Percentiles rank a stretch among this genome's conserved stretches.
These are phyloP conservation scores for Aspergillus conjunctus DNA, from an alignment of 495 filamentous ascomycete species.

Conservation along the genomic window DNA sequence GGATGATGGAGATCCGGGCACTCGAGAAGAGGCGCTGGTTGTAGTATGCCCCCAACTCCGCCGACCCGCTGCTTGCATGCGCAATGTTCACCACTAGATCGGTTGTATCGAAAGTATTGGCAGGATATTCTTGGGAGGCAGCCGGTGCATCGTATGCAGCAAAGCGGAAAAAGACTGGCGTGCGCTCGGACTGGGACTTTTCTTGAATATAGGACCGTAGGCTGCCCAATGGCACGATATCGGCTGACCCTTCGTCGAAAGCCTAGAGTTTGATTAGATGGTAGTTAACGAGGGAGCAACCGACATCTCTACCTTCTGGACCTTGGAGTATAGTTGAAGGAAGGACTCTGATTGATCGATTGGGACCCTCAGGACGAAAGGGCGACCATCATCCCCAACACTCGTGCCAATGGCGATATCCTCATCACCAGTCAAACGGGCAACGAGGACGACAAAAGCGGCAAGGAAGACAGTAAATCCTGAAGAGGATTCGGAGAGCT, in stretches of 20 bases:
- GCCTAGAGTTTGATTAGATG: constrained; percentile 29
- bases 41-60: constrained; percentile 51
- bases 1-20: constrained; percentile 46
- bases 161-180: constrained; percentile 50
- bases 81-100: constrained; percentile 52
- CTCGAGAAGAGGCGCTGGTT: constrained; percentile 56
- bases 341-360: constrained; percentile 46
- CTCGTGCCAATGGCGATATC: constrained; percentile 54
- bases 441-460: constrained; percentile 51
- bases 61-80: constrained; percentile 27
- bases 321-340: constrained; percentile 43
- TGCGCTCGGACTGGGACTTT: constrained; percentile 43
- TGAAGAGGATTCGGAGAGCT: constrained; percentile 43
- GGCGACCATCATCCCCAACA: constrained; percentile 46
- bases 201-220: constrained; percentile 50
- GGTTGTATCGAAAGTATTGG: constrained; percentile 48
- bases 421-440: constrained; percentile 55
- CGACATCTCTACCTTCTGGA: constrained; percentile 45
- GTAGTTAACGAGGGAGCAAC: background rate
- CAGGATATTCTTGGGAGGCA: constrained; percentile 49
- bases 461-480: constrained; percentile 51
- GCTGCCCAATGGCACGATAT: constrained; percentile 49
- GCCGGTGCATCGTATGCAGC: constrained; percentile 53
- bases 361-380: constrained; percentile 50
- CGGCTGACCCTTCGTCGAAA: constrained; percentile 46